Evolutionary conservation across 1,284 basidiomycete genomes (phyloP), one percentile per base, ranked within the genome.

Genomic region (Marasmius sp.): DNA sequence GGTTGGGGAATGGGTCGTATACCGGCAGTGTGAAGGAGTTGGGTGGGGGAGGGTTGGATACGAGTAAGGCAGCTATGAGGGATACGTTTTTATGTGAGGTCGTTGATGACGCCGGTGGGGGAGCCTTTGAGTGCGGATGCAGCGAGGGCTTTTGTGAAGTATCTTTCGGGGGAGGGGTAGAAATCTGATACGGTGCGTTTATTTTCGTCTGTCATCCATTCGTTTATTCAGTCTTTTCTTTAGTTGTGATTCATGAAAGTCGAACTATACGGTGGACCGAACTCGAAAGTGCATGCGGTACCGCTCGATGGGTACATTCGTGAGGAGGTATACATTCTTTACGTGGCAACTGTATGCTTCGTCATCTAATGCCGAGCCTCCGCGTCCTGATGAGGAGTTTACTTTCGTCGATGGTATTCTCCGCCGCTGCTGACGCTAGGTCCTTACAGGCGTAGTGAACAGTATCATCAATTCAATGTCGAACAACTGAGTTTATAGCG

Each of bases 31-130:
- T 54, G 1, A 37, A 52, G 22, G 49, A 16, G 20, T 22, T 54
- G 27, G 36, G 38, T 37, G 52, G 52, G 14, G n/a, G n/a, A n/a
- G 52, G 34, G 34, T 54, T 54, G 52, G 38, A 54, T n/a, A 51
- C 43, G 22, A 58, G 57, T 10, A 39, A 33, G 10, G 38, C 48
- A 12, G 55, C 45, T 33, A 9, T 8, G 9, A 45, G 39, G 36
- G 68, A 68, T 56, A 72, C 70, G 1, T n/a, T 74, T 74, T 63
- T 74, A 69, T 52, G 72, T 71, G 12, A 74, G 73, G 58, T 64
- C 63, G n/a, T 36, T 67, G 4, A 60, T 67, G 48, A 18, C 66
- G 1, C 68, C 68, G 1, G 55, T 65, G 33, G 59, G 45, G n/a
- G n/a, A n/a, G n/a, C 68, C 67, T 1, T 61, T 71, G n/a, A n/a